Conservation (phyloP, 345 rosid species). For the Viola odorata region DNA sequence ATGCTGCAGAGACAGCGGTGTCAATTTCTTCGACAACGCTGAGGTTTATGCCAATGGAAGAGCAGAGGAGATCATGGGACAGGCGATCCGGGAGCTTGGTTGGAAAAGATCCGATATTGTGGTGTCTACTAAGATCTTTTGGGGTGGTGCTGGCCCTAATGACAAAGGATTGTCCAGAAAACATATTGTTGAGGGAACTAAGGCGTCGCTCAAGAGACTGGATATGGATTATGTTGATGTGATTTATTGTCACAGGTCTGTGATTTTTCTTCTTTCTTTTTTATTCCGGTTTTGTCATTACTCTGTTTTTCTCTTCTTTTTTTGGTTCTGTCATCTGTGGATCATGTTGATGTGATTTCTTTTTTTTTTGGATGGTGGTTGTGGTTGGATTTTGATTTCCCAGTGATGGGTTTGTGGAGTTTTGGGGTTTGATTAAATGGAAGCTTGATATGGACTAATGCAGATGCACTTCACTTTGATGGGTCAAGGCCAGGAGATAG, state of each 20-base stretch:
- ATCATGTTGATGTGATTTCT: too few relatives aligned
- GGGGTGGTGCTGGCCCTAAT: slow-evolving; percentile 98
- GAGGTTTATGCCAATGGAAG: slow-evolving; percentile 97
- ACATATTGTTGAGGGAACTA: slow-evolving; percentile 90
- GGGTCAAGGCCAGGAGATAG: too few relatives aligned
- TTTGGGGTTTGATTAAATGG: neutral
- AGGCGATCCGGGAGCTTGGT: slow-evolving; percentile 93
- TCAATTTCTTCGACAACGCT: slow-evolving; percentile 98
- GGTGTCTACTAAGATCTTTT: slow-evolving; percentile 90
- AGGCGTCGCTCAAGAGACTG: slow-evolving; percentile 82
- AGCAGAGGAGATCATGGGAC: slow-evolving; percentile 99
- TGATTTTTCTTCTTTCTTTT: neutral
- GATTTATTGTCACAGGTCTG: slow-evolving; percentile 72
- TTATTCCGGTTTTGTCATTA: neutral
- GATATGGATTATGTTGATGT: slow-evolving; percentile 92
- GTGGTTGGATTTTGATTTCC: neutral
- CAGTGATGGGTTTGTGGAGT: neutral
- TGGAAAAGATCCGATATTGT: slow-evolving; percentile 95
- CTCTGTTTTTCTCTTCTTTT: neutral
- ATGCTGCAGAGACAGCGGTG: slow-evolving; percentile 87
- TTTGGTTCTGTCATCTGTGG: too few relatives aligned
- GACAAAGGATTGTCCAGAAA: slow-evolving; percentile 88
- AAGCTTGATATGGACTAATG: neutral
- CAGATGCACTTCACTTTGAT: too few relatives aligned
- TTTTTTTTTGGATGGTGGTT: neutral